Conservation (phyloP, 805 yeast genomes). For the Wickerhamomyces alni region DNA sequence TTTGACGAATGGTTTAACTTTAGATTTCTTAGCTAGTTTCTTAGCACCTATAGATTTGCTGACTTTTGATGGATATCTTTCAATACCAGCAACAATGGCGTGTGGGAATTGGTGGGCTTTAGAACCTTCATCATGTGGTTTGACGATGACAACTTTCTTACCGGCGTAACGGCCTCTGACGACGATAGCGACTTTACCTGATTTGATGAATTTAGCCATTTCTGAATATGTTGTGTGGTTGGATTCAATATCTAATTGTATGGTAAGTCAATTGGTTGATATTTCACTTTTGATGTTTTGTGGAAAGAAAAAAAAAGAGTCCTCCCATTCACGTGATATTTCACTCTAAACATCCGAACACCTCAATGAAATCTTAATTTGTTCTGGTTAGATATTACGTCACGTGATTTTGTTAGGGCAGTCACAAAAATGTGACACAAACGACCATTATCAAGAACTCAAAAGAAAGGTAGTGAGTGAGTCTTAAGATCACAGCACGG, state of each 20-base stretch:
- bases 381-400: neutral
- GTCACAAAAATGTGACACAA: too few relatives aligned
- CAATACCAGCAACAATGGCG: conserved; percentile 99
- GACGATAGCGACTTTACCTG: conserved; percentile 95
- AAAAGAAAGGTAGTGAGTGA: too few relatives aligned
- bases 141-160: conserved; percentile 98
- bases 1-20: conserved; percentile 98
- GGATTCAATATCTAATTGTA: conserved; percentile 2
- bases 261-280: conserved; percentile 6
- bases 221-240: conserved; percentile 16
- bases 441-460: too few relatives aligned
- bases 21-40: conserved; percentile 95
- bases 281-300: conserved; percentile 19
- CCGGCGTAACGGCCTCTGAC: conserved; percentile 99
- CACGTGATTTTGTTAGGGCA: too few relatives aligned
- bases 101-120: conserved; percentile 98
- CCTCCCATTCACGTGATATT: conserved; percentile 2
- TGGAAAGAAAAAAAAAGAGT: conserved; percentile 14
- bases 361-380: neutral
- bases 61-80: conserved; percentile 96
- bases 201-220: conserved; percentile 99
- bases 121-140: conserved; percentile 98
- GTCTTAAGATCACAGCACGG: too few relatives aligned
- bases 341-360: conserved; percentile 9
- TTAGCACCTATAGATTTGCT: conserved; percentile 92